Evolutionary conservation across 2,329 filamentous ascomycete genomes (phyloP).

Genomic region (Fusarium temperatum): DNA sequence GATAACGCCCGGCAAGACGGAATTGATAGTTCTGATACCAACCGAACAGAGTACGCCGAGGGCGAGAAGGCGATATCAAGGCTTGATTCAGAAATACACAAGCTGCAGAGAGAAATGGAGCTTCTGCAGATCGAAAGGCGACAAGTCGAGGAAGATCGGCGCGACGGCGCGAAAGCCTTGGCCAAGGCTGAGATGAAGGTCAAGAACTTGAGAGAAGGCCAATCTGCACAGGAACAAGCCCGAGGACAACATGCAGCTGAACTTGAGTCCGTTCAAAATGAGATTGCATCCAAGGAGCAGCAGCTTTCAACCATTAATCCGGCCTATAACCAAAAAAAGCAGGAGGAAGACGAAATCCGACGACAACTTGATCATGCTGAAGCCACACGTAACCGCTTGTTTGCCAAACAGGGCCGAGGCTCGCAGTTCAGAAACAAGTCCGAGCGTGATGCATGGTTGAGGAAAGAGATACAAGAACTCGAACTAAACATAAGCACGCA

Average conservation of each 20-base stretch:
- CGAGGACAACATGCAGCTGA: slow-evolving; percentile 76
- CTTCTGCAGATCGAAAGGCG: slow-evolving; percentile 84
- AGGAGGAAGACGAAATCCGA: slow-evolving; percentile 75
- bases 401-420: slow-evolving; percentile 91
- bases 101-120: slow-evolving; percentile 83
- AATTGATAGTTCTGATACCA: slow-evolving; percentile 84
- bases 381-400: slow-evolving; percentile 78
- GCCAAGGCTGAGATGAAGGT: slow-evolving; percentile 89
- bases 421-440: slow-evolving; percentile 88
- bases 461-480: slow-evolving; percentile 81
- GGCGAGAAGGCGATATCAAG: slow-evolving; percentile 82
- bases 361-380: slow-evolving; percentile 80
- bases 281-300: slow-evolving; percentile 79
- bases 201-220: slow-evolving; percentile 83
- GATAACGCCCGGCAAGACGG: slow-evolving; percentile 84
- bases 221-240: slow-evolving; percentile 78
- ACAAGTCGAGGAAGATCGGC: slow-evolving; percentile 89
- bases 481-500: slow-evolving; percentile 79
- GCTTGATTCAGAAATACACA: slow-evolving; percentile 81
- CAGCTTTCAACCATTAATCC: slow-evolving; percentile 82
- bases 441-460: slow-evolving; percentile 86
- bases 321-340: slow-evolving; percentile 76
- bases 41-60: slow-evolving; percentile 77
- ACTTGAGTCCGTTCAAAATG: slow-evolving; percentile 74
- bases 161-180: slow-evolving; percentile 78